These are phyloP conservation scores for Solanum verrucosum DNA, from an alignment of 257 asterid species.

Conservation along the genomic window DNA sequence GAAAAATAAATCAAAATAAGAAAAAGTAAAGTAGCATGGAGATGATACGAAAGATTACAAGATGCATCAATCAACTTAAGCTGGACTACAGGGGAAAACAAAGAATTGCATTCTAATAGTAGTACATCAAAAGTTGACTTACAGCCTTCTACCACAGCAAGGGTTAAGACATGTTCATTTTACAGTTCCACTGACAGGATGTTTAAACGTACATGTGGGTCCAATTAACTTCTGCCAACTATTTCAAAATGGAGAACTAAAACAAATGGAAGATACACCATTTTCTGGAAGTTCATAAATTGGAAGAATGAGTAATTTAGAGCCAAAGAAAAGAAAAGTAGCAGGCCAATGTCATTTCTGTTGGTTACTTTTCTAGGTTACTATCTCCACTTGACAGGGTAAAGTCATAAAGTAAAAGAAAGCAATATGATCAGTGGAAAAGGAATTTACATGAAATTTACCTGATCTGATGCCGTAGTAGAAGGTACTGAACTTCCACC, in stretches of 20 bases:
- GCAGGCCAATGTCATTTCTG: not conserved
- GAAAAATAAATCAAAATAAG: not conserved
- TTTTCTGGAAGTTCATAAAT: not conserved
- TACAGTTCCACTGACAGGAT: not conserved
- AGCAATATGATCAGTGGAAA: not conserved
- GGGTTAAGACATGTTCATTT: not conserved
- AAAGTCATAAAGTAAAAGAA: not conserved
- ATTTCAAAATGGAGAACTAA: not conserved
- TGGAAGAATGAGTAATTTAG: not conserved
- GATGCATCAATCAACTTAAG: not conserved
- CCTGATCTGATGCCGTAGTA: slow-evolving; percentile 68
- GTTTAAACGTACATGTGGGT: not conserved
- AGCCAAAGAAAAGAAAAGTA: not conserved
- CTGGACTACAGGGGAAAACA: not conserved
- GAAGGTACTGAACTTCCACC: slow-evolving; percentile 54
- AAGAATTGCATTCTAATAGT: not conserved
- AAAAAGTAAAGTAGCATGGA: not conserved
- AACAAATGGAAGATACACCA: not conserved
- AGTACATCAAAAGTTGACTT: not conserved
- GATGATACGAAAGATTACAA: not conserved
- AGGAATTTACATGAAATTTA: slow-evolving; percentile 1
- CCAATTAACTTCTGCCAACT: not conserved
- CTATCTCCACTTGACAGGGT: not conserved
- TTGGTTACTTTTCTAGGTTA: not conserved
- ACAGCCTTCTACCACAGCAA: not conserved